phyloP scores from a whole-genome alignment of 2,329 filamentous ascomycete species.

The Beauveria sp. region DNA sequence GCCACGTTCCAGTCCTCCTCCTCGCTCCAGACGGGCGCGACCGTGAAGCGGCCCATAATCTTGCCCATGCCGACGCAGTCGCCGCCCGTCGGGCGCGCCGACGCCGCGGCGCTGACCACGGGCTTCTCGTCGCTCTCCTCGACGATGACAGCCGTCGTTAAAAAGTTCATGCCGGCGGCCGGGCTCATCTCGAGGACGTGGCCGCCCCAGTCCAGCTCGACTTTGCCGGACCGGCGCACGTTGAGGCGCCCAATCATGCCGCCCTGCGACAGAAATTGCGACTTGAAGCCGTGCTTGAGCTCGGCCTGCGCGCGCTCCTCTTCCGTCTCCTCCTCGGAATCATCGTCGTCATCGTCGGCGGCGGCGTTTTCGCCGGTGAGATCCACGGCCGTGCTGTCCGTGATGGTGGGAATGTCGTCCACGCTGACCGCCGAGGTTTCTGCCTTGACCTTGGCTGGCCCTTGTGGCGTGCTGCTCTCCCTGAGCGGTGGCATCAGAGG shows the following conservation, averaged over 20 bases:
- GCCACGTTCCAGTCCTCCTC: constrained; percentile 48
- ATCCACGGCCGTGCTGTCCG: constrained; percentile 28
- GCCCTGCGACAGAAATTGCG: constrained; percentile 38
- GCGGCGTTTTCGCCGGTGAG: constrained; percentile 28
- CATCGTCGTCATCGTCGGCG: constrained; percentile 21
- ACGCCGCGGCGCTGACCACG: constrained; percentile 27
- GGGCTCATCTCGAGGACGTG: constrained; percentile 43
- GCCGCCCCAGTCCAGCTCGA: constrained; percentile 57
- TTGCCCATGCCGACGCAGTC: constrained; percentile 54
- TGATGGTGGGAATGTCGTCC: constrained; percentile 24
- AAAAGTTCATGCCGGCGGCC: constrained; percentile 46
- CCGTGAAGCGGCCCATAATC: constrained; percentile 54
- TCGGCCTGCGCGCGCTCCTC: constrained; percentile 25
- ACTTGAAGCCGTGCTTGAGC: constrained; percentile 27
- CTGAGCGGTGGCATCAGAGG: constrained; percentile 52
- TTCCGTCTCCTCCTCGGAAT: constrained; percentile 16
- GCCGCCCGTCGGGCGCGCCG: constrained; percentile 24
- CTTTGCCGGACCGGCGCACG: constrained; percentile 53
- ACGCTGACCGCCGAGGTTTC: constrained; percentile 31
- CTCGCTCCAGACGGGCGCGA: constrained; percentile 51
- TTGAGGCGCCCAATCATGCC: constrained; percentile 54
- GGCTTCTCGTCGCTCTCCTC: constrained; percentile 50
- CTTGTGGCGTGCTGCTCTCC: constrained; percentile 19
- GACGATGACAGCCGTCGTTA: constrained; percentile 52
- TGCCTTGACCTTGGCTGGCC: constrained; percentile 33